Conservation (phyloP, 2,329 filamentous ascomycete species). For the Ceratocystis destructans region DNA sequence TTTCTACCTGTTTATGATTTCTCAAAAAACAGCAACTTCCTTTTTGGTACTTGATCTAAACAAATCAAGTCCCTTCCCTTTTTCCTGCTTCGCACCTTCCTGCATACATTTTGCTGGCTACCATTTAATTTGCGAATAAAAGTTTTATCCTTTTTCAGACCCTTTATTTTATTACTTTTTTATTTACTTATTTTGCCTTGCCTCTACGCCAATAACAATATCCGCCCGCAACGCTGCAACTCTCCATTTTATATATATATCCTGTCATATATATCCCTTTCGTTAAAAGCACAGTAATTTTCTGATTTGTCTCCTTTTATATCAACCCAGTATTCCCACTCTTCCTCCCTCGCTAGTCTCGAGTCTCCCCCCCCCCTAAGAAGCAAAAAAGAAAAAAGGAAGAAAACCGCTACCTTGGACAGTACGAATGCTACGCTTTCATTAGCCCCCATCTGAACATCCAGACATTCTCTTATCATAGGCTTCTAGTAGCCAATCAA, state of each 20-base stretch:
- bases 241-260: slow-evolving; percentile 5
- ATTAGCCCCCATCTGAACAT: background rate
- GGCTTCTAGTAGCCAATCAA: background rate
- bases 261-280: slow-evolving; percentile 6
- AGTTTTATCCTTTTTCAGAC: background rate
- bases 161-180: background rate
- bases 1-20: background rate
- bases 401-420: background rate
- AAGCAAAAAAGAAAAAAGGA: background rate
- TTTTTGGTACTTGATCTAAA: background rate
- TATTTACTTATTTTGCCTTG: background rate
- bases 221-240: background rate
- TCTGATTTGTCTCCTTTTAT: slow-evolving; percentile 4
- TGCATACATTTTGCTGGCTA: background rate
- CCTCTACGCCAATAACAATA: background rate
- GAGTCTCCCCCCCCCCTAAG: background rate
- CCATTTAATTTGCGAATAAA: background rate
- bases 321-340: background rate
- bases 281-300: background rate
- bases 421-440: background rate
- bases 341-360: background rate
- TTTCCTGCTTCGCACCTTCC: slow-evolving; percentile 6
- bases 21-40: background rate
- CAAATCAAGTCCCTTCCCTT: background rate
- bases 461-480: background rate